These are phyloP conservation scores for Pseudopithomyces chartarum DNA, from an alignment of 2,329 filamentous ascomycete species.

Conservation along the genomic window DNA sequence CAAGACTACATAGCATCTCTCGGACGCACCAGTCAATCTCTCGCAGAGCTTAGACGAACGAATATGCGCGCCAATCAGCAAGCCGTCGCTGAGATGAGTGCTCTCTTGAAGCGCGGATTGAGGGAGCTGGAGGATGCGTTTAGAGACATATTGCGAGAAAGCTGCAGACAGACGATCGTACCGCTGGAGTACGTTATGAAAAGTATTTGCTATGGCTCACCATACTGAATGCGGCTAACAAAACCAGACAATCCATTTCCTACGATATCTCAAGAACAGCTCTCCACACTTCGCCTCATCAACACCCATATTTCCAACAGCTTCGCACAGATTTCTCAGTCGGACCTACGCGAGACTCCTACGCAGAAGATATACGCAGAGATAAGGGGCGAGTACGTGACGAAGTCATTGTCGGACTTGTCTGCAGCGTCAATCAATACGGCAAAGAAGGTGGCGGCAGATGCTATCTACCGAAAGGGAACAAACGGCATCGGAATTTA, in stretches of 20 bases:
- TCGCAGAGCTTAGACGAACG: constrained; percentile 83
- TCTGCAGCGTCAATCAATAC: constrained; percentile 81
- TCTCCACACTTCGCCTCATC: constrained; percentile 77
- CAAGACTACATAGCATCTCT: constrained; percentile 86
- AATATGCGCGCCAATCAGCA: constrained; percentile 92
- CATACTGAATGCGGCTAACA: constrained; percentile 13
- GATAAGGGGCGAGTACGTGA: constrained; percentile 84
- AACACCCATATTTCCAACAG: constrained; percentile 75
- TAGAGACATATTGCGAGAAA: constrained; percentile 76
- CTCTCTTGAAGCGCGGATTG: constrained; percentile 78
- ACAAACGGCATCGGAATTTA: constrained; percentile 93
- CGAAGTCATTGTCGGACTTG: constrained; percentile 79
- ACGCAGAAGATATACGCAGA: constrained; percentile 85
- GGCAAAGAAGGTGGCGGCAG: constrained; percentile 73
- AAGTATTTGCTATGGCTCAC: constrained; percentile 53
- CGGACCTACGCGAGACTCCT: constrained; percentile 62
- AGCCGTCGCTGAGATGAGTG: constrained; percentile 78
- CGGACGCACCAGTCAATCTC: constrained; percentile 84
- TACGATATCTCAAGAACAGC: constrained; percentile 74
- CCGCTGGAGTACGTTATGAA: constrained; percentile 94
- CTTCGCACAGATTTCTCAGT: constrained; percentile 54
- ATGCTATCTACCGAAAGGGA: constrained; percentile 83
- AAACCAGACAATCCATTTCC: constrained; percentile 72
- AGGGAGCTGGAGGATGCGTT: constrained; percentile 85
- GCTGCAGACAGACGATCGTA: constrained; percentile 75